Conservation (phyloP, 805 yeast species). For the Ogataea salicorniae region DNA sequence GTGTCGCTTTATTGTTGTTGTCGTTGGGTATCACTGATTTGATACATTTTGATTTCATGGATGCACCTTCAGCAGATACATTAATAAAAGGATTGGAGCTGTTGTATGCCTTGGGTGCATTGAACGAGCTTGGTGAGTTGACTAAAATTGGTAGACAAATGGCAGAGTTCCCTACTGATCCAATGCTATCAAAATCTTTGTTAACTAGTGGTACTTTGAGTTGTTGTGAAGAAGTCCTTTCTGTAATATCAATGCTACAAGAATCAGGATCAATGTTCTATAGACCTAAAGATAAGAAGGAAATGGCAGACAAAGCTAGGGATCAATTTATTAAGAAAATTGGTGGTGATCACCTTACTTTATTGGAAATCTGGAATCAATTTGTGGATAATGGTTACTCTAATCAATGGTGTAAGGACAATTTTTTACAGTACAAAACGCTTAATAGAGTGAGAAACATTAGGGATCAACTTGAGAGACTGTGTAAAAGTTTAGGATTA, state of each 20-base stretch:
- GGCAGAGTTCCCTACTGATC: conserved; percentile 92
- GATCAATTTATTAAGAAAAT: conserved; percentile 45
- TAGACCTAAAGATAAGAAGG: conserved; percentile 62
- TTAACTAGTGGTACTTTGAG: conserved; percentile 54
- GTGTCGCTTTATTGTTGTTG: conserved; percentile 69
- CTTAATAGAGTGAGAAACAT: conserved; percentile 65
- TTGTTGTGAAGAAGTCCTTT: conserved; percentile 64
- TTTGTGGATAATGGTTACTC: conserved; percentile 71
- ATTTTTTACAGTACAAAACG: conserved; percentile 72
- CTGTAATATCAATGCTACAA: conserved; percentile 78
- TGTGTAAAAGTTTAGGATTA: conserved; percentile 53
- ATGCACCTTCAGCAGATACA: conserved; percentile 73
- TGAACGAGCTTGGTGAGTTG: conserved; percentile 71
- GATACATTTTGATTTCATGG: conserved; percentile 83
- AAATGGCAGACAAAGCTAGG: conserved; percentile 60
- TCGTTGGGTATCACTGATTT: conserved; percentile 84
- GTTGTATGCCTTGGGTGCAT: conserved; percentile 81
- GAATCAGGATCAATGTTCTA: conserved; percentile 68
- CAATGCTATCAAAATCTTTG: conserved; percentile 76
- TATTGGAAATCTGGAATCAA: conserved; percentile 68
- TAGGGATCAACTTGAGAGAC: conserved; percentile 57
- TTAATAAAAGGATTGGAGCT: conserved; percentile 73
- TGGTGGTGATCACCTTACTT: conserved; percentile 75
- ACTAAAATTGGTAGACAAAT: conserved; percentile 76
- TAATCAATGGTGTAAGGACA: conserved; percentile 78